Percentiles rank a stretch among this genome's conserved stretches.
Evolutionary conservation across 169 alveolate species (phyloP).

Genomic region (Toxoplasma gondii): DNA sequence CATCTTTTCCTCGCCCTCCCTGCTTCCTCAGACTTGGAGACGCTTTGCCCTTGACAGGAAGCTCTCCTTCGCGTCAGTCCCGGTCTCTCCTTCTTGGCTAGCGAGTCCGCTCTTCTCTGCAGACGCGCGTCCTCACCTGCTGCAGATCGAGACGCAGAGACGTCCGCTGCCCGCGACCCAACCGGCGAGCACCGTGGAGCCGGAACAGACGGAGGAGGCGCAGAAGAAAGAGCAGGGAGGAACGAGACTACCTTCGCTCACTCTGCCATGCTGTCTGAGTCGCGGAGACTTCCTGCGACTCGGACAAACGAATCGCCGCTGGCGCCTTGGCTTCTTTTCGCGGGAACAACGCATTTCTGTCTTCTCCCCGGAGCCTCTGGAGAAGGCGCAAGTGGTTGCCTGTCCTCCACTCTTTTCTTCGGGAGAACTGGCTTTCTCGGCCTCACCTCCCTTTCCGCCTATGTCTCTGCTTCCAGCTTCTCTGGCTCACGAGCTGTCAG

Average conservation of each 20-base stretch:
- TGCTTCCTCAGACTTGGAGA: background rate
- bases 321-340: background rate
- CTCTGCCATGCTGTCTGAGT: conserved; percentile 6
- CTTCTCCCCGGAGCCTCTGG: background rate
- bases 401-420: background rate
- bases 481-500: background rate
- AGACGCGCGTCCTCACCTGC: background rate
- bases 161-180: too few relatives aligned
- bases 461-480: background rate
- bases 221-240: background rate
- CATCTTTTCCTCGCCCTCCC: background rate
- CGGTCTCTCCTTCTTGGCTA: background rate
- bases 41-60: background rate
- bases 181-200: too few relatives aligned
- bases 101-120: background rate
- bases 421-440: background rate
- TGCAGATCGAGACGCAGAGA: background rate
- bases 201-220: too few relatives aligned
- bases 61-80: background rate
- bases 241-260: background rate
- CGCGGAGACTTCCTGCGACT: background rate
- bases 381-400: background rate
- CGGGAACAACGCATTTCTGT: background rate
- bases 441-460: background rate
- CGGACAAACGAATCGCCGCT: background rate